A percentile compares a stretch with the other conserved stretches of the same genome.
Conservation (phyloP, 2,329 filamentous ascomycete genomes). For the Corniculantispora saksenae region DNA sequence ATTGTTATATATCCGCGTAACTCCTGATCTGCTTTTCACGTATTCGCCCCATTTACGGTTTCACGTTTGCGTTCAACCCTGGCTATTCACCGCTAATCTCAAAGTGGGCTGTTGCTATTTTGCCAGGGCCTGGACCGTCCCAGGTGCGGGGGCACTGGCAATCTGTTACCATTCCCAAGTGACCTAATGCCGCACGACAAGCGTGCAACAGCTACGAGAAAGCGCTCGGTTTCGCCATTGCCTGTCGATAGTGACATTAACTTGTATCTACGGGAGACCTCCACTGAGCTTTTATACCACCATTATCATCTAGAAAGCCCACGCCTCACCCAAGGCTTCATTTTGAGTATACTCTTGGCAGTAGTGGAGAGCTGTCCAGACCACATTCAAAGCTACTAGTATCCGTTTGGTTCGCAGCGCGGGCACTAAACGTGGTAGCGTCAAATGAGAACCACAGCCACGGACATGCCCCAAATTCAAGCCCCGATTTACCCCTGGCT, state of each 20-base stretch:
- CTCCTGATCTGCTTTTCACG: not conserved
- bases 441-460: not conserved
- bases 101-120: conserved; percentile 17
- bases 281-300: too few relatives aligned
- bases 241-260: not conserved
- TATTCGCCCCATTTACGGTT: not conserved
- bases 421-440: not conserved
- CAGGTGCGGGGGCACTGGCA: conserved; percentile 6
- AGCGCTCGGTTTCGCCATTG: not conserved
- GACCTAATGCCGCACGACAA: not conserved
- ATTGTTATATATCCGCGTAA: conserved; percentile 10
- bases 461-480: not conserved
- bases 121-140: conserved; percentile 13
- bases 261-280: not conserved
- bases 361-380: not conserved
- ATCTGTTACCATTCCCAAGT: conserved; percentile 12
- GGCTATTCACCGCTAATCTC: conserved; percentile 16
- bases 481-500: not conserved
- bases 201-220: not conserved
- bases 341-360: not conserved
- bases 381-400: not conserved
- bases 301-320: not conserved
- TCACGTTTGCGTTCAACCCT: not conserved
- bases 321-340: not conserved
- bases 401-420: not conserved